Evolutionary conservation across 2,329 filamentous ascomycete genomes (phyloP).

Genomic region (Pseudohalonectria lignicola): DNA sequence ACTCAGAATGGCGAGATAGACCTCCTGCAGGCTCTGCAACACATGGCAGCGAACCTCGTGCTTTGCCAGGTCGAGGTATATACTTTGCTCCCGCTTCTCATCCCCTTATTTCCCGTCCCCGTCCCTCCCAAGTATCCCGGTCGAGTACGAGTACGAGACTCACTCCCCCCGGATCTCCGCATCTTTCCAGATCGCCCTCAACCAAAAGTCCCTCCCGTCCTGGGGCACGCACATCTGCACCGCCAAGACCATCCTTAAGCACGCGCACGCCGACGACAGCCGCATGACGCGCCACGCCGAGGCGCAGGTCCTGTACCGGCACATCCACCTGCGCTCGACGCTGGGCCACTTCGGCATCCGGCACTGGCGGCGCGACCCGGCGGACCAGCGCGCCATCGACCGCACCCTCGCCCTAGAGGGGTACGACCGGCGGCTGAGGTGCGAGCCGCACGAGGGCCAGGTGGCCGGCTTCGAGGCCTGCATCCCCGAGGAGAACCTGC

Average conservation of each 20-base stretch:
- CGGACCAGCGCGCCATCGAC: not conserved
- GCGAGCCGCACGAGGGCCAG: slow-evolving; percentile 1
- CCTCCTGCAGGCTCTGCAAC: slow-evolving; percentile 2
- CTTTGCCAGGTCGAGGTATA: slow-evolving; percentile 5
- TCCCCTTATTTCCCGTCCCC: no score
- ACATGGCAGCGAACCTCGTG: slow-evolving; percentile 5
- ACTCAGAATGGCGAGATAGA: not conserved
- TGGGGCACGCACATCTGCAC: slow-evolving; percentile 7
- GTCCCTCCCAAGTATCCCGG: no score
- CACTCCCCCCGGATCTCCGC: no score
- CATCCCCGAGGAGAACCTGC: not conserved
- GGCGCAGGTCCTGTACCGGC: slow-evolving; percentile 13
- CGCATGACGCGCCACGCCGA: no score
- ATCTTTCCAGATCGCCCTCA: no score
- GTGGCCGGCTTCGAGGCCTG: slow-evolving; percentile 1
- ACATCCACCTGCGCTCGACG: slow-evolving; percentile 17
- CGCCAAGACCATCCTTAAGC: slow-evolving; percentile 7
- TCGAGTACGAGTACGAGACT: no score
- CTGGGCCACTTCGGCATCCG: slow-evolving; percentile 14
- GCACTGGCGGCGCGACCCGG: slow-evolving; percentile 12
- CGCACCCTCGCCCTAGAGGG: not conserved
- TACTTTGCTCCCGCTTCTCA: no score
- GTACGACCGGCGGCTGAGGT: not conserved
- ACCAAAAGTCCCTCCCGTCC: no score
- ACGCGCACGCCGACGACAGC: slow-evolving; percentile 7